Evolutionary conservation across 495 filamentous ascomycete genomes (phyloP), one percentile per base, ranked within the genome.

Genomic region (Talaromyces ruber): DNA sequence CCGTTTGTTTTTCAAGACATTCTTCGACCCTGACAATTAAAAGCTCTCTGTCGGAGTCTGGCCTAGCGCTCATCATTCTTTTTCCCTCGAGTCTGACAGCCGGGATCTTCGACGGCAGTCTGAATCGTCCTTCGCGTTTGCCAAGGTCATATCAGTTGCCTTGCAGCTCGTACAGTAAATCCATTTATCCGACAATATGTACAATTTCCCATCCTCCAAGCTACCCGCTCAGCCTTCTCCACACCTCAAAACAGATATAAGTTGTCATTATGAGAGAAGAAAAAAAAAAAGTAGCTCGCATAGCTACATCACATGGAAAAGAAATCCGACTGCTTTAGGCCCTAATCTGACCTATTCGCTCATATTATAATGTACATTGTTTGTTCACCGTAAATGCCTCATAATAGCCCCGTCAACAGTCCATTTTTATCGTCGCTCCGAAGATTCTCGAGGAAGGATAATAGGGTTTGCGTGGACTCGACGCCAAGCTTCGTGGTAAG

Each of bases 401-500:
- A 26, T 28, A 2, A 6, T 54, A 26, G 21, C 26, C 12, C 51
- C 51, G 9, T 26, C 26, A 26, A 4, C 28, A 14, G 26, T 9
- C 51, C 51, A 14, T 54, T n/a, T 32, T 30, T 34, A 60, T n/a
- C 67, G 63, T 58, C 70, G 72, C 59, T 74, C 63, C 50, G 72
- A 71, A 60, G 55, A 71, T 62, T 77, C 72, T 64, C 77, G 75
- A 63, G 77, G 76, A 52, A 79, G 77, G 68, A 80, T 80, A 65
- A 80, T 76, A 7, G 77, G 76, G 59, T 75, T 75, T 32, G 75
- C 75, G 5, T 73, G 72, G 56, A 76, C 76, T 30, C 77, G 77
- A 62, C 76, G 74, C 75, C 76, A 80, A 65, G 75, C 74, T 65
- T 80, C 76, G 68, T 77, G 76, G 64, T 72, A 67, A 52, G 76